Base-by-base conservation (phyloP, 176 grass and related monocot genomes). In the Avena sativa region DNA sequence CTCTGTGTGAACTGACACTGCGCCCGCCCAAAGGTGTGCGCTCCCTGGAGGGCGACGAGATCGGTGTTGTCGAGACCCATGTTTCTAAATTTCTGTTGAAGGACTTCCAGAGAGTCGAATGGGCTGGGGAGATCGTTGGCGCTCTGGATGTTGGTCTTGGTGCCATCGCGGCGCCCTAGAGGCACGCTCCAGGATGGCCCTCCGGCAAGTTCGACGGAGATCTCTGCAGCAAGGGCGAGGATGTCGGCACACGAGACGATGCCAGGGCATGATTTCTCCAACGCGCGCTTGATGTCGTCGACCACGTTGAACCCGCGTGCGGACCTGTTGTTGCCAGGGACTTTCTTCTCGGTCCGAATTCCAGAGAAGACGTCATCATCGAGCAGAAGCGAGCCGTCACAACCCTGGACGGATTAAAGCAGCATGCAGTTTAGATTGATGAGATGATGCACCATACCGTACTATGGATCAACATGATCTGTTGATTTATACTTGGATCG, bases 21-120 rank as follows among this genome's bases (percentile, higher is more conserved):
- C 2, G 83, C 67, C 74, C 85, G 82, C 56, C 92, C 89, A 4
- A 93, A 89, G 7, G 89, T 93, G 84, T 93, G 92, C 4, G 86
- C 92, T 70, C 91, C 91, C 79, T 89, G 86, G 48, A 93, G 72
- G 66, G 89, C 48, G 14, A 83, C 83, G 16, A 93, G 92, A 78
- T 93, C 86, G 6, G 49, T 75, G 78, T 89, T 47, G 53, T 75
- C 36, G 48, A 91, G 92, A 48, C 83, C 82, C 19, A 93, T 73
- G 5, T 17, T 74, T 3, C 25, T 55, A 84, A 93, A 93, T 74
- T 93, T 93, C 12, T 11, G 1, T 38, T 84, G 28, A n/a, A 93
- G 89, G 6, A 1, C 26, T 12, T 48, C 71, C 0, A 89, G 48
- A 8, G 32, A 1, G 67, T 91, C 86, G 12, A 48, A 65, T 43